Evolutionary conservation across 352 stramenopile genomes (phyloP).

Genomic region (Phytophthora megakarya): DNA sequence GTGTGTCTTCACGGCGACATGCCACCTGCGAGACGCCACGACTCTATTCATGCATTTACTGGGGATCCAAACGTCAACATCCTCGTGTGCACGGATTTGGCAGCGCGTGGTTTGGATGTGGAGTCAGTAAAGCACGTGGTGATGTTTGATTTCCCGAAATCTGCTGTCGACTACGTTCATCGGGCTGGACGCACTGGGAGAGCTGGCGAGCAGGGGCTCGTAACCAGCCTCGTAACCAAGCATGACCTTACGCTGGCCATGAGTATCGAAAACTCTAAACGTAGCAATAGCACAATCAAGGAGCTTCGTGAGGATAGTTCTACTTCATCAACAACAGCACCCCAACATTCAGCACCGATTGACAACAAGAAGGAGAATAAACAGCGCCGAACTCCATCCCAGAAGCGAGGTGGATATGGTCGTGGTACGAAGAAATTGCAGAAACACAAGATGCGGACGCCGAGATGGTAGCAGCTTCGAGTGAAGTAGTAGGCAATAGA

Average conservation of each 20-base stretch:
- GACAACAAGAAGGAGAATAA: conserved; percentile 20
- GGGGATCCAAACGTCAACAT: conserved; percentile 57
- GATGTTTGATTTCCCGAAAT: conserved; percentile 94
- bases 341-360: conserved; percentile 8
- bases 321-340: neutral
- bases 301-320: conserved; percentile 45
- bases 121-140: conserved; percentile 89
- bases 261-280: conserved; percentile 72
- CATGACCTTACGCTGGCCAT: conserved; percentile 66
- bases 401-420: conserved; percentile 30
- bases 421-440: conserved; percentile 65
- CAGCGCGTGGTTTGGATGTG: conserved; percentile 92
- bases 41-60: conserved; percentile 62
- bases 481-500: conserved; percentile 15
- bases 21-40: conserved; percentile 54
- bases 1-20: conserved; percentile 83
- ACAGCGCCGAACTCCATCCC: conserved; percentile 1
- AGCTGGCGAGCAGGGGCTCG: conserved; percentile 58
- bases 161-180: conserved; percentile 94
- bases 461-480: neutral
- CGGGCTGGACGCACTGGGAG: conserved; percentile 77
- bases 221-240: conserved; percentile 82
- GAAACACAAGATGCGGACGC: conserved; percentile 57
- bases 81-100: conserved; percentile 94
- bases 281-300: conserved; percentile 55